These are phyloP conservation scores for Avena atlantica DNA, from an alignment of 176 grass and related monocot species.

Conservation along the genomic window DNA sequence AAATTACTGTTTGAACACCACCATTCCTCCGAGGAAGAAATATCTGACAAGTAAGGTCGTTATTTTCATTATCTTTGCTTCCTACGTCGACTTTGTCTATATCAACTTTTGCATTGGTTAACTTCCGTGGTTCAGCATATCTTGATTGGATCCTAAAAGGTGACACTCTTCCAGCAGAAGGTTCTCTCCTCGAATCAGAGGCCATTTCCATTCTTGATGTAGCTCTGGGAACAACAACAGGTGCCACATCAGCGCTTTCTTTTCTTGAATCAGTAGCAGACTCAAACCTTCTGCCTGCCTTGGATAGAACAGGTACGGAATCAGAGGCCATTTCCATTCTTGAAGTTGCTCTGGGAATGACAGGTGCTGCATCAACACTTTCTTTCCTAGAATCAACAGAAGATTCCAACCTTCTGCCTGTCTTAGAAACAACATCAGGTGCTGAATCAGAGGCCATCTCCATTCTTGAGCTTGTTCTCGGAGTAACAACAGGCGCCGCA, in stretches of 20 bases:
- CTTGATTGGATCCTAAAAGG: slow-evolving; percentile 64
- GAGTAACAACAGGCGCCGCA: slow-evolving; percentile 51
- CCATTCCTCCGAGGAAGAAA: slow-evolving; percentile 64
- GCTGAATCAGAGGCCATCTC: slow-evolving; percentile 63
- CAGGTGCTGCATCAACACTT: slow-evolving; percentile 62
- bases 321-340: slow-evolving; percentile 70
- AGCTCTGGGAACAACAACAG: slow-evolving; percentile 60
- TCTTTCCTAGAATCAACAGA: slow-evolving; percentile 70
- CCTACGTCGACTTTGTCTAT: slow-evolving; percentile 55
- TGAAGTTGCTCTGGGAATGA: slow-evolving; percentile 56
- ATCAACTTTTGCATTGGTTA: slow-evolving; percentile 53
- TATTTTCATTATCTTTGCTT: slow-evolving; percentile 58
- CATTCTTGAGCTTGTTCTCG: slow-evolving; percentile 68
- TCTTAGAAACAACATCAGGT: slow-evolving; percentile 52
- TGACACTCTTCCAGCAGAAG: slow-evolving; percentile 60
- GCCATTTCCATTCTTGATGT: slow-evolving; percentile 65
- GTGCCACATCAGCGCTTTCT: slow-evolving; percentile 62
- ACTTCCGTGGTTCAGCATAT: slow-evolving; percentile 59
- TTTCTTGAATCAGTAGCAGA: slow-evolving; percentile 57
- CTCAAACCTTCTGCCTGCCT: slow-evolving; percentile 59
- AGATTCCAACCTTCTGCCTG: slow-evolving; percentile 60
- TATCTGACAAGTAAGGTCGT: slow-evolving; percentile 62
- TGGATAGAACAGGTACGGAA: slow-evolving; percentile 51
- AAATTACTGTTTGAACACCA: slow-evolving; percentile 52
- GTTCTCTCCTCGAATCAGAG: slow-evolving; percentile 78